These are phyloP conservation scores for Diaporthe ilicicola DNA, from an alignment of 2,329 filamentous ascomycete genomes.

Conservation along the genomic window DNA sequence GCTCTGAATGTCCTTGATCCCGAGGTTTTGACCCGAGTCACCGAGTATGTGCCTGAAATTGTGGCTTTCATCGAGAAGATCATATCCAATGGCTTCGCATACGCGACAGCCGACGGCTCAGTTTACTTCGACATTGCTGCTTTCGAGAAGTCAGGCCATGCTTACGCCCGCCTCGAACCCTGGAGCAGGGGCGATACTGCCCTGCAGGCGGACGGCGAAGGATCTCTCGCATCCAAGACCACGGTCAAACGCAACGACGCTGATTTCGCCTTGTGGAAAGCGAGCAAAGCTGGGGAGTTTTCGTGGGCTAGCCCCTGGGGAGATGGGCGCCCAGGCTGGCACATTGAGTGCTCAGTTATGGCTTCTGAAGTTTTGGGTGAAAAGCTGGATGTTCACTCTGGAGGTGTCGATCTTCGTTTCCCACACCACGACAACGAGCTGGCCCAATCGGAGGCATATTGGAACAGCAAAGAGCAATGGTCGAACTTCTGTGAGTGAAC, in stretches of 20 bases:
- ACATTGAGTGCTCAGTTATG: constrained; percentile 98
- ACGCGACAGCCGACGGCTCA: constrained; percentile 77
- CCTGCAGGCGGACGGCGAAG: constrained; percentile 88
- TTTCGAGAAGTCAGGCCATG: constrained; percentile 85
- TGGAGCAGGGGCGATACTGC: constrained; percentile 86
- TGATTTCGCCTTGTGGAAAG: constrained; percentile 95
- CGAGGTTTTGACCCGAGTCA: constrained; percentile 87
- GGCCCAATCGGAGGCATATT: constrained; percentile 77
- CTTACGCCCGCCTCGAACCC: constrained; percentile 85
- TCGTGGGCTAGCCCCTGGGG: constrained; percentile 92
- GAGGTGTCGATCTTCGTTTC: constrained; percentile 90
- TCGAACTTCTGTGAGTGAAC: constrained; percentile 76
- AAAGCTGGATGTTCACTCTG: constrained; percentile 88
- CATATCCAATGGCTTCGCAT: constrained; percentile 86
- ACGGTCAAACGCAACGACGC: constrained; percentile 77
- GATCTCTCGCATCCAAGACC: constrained; percentile 72
- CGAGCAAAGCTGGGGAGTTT: constrained; percentile 89
- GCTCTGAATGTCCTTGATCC: constrained; percentile 85
- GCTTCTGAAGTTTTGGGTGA: constrained; percentile 86
- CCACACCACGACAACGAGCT: constrained; percentile 93
- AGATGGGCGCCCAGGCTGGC: constrained; percentile 89
- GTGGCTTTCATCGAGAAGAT: constrained; percentile 85
- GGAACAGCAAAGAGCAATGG: constrained; percentile 70
- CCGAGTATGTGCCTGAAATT: constrained; percentile 89
- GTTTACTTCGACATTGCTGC: constrained; percentile 93